phyloP scores from a whole-genome alignment of 768 basidiomycete species.

The Cyathus striatus region DNA sequence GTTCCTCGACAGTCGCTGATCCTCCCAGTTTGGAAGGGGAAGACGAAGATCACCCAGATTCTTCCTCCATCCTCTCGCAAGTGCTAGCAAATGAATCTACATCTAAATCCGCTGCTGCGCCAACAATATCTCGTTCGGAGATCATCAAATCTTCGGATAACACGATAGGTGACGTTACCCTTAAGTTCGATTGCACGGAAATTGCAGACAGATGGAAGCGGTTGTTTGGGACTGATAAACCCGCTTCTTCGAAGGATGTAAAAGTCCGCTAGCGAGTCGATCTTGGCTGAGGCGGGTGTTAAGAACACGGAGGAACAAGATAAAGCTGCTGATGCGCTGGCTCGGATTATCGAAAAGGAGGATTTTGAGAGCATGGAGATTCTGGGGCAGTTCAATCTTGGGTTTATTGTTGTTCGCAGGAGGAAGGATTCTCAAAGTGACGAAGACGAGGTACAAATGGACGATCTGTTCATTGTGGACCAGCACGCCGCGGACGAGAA shows the following conservation, averaged over 20 bases:
- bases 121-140: slow-evolving; percentile 24
- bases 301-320: slow-evolving; percentile 43
- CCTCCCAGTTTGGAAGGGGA: slow-evolving; percentile 2
- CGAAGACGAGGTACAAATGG: slow-evolving; percentile 29
- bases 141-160: slow-evolving; percentile 27
- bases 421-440: slow-evolving; percentile 18
- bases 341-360: slow-evolving; percentile 78
- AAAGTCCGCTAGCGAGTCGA: slow-evolving; percentile 3
- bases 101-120: slow-evolving; percentile 7
- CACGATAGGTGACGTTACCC: slow-evolving; percentile 16
- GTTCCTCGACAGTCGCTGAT: neutral
- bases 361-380: slow-evolving; percentile 86
- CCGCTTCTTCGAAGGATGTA: neutral
- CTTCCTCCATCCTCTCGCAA: slow-evolving; percentile 13
- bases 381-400: slow-evolving; percentile 92
- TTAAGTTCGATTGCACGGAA: slow-evolving; percentile 22
- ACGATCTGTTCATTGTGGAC: slow-evolving; percentile 95
- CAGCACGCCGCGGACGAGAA: slow-evolving; percentile 99
- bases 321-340: slow-evolving; percentile 59
- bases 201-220: slow-evolving; percentile 8
- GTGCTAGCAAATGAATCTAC: slow-evolving; percentile 7
- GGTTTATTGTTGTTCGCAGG: slow-evolving; percentile 85
- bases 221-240: neutral
- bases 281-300: slow-evolving; percentile 33
- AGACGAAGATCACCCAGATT: too few species aligned